These are phyloP conservation scores for Stagonosporopsis cucurbitacearum DNA, from an alignment of 2,329 filamentous ascomycete genomes.

Conservation along the genomic window DNA sequence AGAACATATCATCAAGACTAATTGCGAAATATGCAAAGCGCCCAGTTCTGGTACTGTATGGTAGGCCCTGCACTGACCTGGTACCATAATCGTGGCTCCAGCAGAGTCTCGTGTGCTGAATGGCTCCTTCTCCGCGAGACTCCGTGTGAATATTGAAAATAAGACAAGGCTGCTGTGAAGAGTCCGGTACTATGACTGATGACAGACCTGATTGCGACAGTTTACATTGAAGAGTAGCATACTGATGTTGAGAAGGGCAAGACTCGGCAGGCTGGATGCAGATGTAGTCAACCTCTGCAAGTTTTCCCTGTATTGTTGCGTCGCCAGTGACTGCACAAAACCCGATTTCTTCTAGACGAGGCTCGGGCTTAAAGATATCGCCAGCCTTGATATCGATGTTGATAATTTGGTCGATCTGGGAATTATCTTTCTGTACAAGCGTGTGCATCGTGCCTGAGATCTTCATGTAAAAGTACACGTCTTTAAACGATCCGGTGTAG, in stretches of 20 bases:
- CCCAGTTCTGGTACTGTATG: constrained; percentile 45
- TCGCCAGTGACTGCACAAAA: constrained; percentile 20
- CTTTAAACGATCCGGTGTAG: background rate
- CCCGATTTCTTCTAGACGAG: constrained; percentile 36
- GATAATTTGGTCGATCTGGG: background rate
- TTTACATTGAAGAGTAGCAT: background rate
- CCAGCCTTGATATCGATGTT: background rate
- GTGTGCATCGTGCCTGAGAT: background rate
- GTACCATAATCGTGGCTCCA: constrained; percentile 28
- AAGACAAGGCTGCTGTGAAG: background rate
- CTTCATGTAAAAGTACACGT: constrained; percentile 1
- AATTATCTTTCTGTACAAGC: background rate
- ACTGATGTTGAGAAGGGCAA: background rate
- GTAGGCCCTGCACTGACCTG: constrained; percentile 18
- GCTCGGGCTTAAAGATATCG: background rate
- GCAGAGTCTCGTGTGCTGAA: constrained; percentile 31
- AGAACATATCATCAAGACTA: constrained; percentile 22
- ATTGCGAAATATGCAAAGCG: constrained; percentile 45
- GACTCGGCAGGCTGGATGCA: constrained; percentile 12
- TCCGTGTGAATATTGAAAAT: constrained; percentile 2
- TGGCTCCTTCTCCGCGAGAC: constrained; percentile 21
- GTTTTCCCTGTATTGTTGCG: constrained; percentile 16
- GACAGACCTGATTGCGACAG: background rate
- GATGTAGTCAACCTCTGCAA: constrained; percentile 26
- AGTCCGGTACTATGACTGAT: background rate